Conservation (phyloP, 2,329 filamentous ascomycete genomes). For the Colletotrichum tamarilloi region DNA sequence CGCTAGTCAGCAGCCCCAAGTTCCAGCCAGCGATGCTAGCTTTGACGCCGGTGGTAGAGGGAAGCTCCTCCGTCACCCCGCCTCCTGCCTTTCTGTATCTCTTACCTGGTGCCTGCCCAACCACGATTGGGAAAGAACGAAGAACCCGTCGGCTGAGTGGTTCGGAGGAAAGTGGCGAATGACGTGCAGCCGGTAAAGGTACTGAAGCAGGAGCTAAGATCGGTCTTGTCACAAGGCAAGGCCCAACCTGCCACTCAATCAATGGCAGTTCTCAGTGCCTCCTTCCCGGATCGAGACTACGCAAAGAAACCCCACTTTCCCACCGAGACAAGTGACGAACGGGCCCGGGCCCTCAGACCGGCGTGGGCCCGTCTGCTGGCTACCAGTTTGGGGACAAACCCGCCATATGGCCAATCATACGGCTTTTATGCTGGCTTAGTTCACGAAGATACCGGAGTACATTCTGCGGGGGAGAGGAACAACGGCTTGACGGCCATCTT, state of each 20-base stretch:
- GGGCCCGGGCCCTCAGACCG: conserved; percentile 24
- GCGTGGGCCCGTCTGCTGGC: conserved; percentile 18
- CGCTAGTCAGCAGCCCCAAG: conserved; percentile 12
- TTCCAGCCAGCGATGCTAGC: conserved; percentile 3
- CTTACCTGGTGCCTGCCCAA: neutral
- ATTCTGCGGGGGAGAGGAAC: conserved; percentile 13
- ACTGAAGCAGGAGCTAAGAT: neutral
- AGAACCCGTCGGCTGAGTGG: neutral
- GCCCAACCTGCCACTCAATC: neutral
- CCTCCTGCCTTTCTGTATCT: neutral
- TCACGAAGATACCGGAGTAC: neutral
- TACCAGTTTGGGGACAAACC: conserved; percentile 24
- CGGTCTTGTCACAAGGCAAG: neutral
- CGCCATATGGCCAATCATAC: conserved; percentile 1
- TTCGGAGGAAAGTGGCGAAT: conserved; percentile 18
- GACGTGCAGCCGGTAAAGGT: neutral
- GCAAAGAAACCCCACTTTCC: conserved; percentile 22
- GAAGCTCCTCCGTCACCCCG: neutral
- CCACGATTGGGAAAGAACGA: neutral
- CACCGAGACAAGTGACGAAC: conserved; percentile 3
- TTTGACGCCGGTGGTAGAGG: conserved; percentile 13
- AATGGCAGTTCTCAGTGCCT: neutral
- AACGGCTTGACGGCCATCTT: neutral
- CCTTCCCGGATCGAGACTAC: neutral
- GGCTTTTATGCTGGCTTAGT: neutral